These are phyloP conservation scores for Nephelium lappaceum DNA, from an alignment of 345 rosid genomes.

Conservation along the genomic window DNA sequence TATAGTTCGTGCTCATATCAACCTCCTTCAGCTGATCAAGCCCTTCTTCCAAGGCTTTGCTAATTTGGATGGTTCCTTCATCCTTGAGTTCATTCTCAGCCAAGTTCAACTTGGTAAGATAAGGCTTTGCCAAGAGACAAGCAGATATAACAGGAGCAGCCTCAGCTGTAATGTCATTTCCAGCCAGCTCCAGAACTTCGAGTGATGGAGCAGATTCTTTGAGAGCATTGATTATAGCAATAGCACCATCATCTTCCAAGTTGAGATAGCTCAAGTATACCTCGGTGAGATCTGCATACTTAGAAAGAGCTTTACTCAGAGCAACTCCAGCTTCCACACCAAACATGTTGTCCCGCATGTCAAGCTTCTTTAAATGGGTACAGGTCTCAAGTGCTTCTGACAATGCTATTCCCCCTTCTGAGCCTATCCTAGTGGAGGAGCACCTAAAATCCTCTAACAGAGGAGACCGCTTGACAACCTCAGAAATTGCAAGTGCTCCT, in stretches of 20 bases:
- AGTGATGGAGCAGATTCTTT: constrained; percentile 70
- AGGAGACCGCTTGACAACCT: constrained; percentile 65
- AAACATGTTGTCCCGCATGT: constrained; percentile 89
- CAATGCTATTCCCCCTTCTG: constrained; percentile 82
- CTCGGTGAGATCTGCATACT: constrained; percentile 60
- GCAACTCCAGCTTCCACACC: constrained; percentile 76
- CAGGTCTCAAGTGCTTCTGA: constrained; percentile 74
- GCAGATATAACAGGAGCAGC: constrained; percentile 62
- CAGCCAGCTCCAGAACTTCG: constrained; percentile 84
- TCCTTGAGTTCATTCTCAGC: constrained; percentile 92
- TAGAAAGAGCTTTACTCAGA: constrained; percentile 68
- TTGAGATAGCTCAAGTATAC: constrained; percentile 83
- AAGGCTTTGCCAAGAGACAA: constrained; percentile 61
- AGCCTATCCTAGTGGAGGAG: constrained; percentile 83
- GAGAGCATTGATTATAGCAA: constrained; percentile 62
- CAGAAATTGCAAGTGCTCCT: constrained; percentile 77
- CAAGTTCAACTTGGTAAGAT: constrained; percentile 72
- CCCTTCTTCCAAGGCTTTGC: constrained; percentile 64
- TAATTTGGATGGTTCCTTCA: constrained; percentile 66
- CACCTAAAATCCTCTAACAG: constrained; percentile 75
- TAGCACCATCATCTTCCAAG: constrained; percentile 78
- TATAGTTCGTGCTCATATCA: constrained; percentile 57
- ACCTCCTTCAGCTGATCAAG: constrained; percentile 56
- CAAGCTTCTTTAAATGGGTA: constrained; percentile 69
- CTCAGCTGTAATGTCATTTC: constrained; percentile 79